Evolutionary conservation across 129 eudicot species (phyloP).

Genomic region (Flaveria linearis): DNA sequence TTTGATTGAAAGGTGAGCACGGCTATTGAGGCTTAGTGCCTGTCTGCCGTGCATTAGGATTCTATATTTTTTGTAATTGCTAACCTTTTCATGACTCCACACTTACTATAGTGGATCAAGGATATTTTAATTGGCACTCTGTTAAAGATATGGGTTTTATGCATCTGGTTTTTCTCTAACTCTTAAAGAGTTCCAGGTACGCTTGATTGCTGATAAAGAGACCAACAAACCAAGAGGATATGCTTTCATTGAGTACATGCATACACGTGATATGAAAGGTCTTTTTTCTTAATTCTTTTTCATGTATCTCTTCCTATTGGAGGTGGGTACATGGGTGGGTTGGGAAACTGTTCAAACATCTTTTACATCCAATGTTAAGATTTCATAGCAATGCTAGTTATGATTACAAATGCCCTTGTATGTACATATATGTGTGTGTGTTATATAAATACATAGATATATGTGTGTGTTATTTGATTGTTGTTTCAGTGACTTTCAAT

Average conservation of each 20-base stretch:
- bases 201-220: slow-evolving; percentile 73
- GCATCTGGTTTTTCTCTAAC: slow-evolving; percentile 12
- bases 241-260: slow-evolving; percentile 92
- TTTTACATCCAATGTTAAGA: neutral
- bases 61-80: slow-evolving; percentile 23
- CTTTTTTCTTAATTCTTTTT: neutral
- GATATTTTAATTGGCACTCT: slow-evolving; percentile 14
- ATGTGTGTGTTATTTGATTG: neutral
- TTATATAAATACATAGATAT: neutral
- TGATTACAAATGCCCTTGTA: neutral
- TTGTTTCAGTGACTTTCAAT: neutral
- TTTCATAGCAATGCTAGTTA: neutral
- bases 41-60: slow-evolving; percentile 94
- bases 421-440: neutral
- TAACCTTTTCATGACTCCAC: slow-evolving; percentile 26
- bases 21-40: slow-evolving; percentile 94
- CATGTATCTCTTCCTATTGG: neutral
- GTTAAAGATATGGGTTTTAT: slow-evolving; percentile 1
- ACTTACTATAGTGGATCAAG: slow-evolving; percentile 27
- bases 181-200: slow-evolving; percentile 63
- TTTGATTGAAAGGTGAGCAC: slow-evolving; percentile 94
- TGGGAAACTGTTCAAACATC: neutral
- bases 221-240: slow-evolving; percentile 90
- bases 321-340: neutral
- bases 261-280: slow-evolving; percentile 99